Evolutionary conservation across 2,329 filamentous ascomycete genomes (phyloP).

Genomic region (Bimuria novae-zelandiae): DNA sequence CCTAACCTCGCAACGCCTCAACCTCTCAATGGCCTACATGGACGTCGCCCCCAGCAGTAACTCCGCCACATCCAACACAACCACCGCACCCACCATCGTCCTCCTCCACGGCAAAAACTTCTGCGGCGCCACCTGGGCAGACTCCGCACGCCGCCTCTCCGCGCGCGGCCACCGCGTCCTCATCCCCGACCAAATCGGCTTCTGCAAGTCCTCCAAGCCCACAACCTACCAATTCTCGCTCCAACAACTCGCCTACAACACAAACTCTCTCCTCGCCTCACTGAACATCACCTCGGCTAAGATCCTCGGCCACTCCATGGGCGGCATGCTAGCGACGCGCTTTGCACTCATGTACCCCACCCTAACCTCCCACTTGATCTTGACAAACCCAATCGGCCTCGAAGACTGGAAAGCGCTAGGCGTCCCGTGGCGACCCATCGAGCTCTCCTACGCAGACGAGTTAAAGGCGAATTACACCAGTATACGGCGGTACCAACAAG

Average conservation of each 20-base stretch:
- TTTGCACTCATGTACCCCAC: neutral
- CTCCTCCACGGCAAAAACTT: slow-evolving; percentile 3
- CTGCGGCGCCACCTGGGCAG: slow-evolving; percentile 1
- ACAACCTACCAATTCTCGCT: neutral
- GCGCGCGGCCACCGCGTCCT: neutral
- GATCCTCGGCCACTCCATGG: neutral
- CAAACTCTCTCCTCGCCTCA: neutral
- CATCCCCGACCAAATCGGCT: slow-evolving; percentile 3
- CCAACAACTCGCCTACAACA: neutral
- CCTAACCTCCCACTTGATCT: neutral
- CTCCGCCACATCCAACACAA: neutral
- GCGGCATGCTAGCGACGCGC: neutral
- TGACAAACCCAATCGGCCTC: neutral
- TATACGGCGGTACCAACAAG: neutral
- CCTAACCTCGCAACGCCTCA: neutral
- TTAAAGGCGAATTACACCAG: neutral
- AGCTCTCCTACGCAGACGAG: neutral
- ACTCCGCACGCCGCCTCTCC: neutral
- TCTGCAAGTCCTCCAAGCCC: slow-evolving; percentile 2
- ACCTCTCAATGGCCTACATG: slow-evolving; percentile 2
- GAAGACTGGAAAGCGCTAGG: neutral
- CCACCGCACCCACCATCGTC: too few species aligned
- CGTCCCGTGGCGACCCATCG: neutral
- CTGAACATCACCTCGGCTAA: neutral
- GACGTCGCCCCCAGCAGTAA: neutral